Conservation (phyloP, 805 yeast species). For the Pichia pseudocactophila region DNA sequence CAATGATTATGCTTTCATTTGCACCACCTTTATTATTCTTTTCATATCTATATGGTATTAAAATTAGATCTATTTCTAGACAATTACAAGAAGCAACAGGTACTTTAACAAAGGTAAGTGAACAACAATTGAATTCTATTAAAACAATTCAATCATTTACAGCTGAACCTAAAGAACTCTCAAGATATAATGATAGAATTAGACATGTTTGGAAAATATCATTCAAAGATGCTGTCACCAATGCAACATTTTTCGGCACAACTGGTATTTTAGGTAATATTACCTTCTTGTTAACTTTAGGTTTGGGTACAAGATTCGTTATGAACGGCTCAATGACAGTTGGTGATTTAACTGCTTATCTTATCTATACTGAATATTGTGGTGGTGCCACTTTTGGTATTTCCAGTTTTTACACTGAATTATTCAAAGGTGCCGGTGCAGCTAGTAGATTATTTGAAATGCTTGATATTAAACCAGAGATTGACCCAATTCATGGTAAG, state of each 20-base stretch:
- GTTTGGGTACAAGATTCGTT: conserved; percentile 76
- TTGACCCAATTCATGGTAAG: conserved; percentile 57
- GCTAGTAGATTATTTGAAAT: conserved; percentile 87
- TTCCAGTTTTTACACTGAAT: conserved; percentile 84
- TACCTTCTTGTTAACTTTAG: conserved; percentile 65
- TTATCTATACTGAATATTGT: conserved; percentile 92
- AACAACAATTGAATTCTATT: conserved; percentile 80
- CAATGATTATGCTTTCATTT: conserved; percentile 66
- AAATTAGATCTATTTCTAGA: conserved; percentile 66
- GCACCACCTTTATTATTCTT: conserved; percentile 81
- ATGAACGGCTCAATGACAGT: conserved; percentile 63
- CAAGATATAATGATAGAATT: conserved; percentile 64
- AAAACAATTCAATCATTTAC: conserved; percentile 86
- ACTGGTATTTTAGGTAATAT: conserved; percentile 81
- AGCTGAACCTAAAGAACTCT: conserved; percentile 73
- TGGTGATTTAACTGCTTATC: conserved; percentile 86
- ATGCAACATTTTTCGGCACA: conserved; percentile 71
- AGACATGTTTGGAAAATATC: conserved; percentile 61
- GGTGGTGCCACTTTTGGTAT: conserved; percentile 88
- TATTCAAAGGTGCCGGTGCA: conserved; percentile 97
- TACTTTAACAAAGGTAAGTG: conserved; percentile 79
- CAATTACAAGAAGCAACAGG: conserved; percentile 82
- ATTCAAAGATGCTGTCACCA: conserved; percentile 68
- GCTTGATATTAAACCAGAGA: conserved; percentile 69
- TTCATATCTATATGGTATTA: conserved; percentile 75